Conservation (phyloP, 306 rosid species). For the Inga laurina region DNA sequence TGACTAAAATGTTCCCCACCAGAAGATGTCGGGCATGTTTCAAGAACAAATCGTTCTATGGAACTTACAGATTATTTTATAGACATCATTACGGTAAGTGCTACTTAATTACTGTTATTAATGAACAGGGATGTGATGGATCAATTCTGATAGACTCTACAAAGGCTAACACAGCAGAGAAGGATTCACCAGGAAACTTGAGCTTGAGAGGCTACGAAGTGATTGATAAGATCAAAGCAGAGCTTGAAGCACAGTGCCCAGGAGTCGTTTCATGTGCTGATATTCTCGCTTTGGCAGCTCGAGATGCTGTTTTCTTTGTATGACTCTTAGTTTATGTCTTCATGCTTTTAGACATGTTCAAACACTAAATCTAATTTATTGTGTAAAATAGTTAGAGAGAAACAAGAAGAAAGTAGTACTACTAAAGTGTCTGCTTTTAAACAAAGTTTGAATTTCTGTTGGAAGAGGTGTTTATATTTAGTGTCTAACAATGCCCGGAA, state of each 20-base stretch:
- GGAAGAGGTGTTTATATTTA: too few relatives aligned
- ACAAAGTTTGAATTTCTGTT: too few relatives aligned
- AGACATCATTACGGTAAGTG: background rate
- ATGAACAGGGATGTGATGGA: slow-evolving; percentile 79
- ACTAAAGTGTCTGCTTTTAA: background rate
- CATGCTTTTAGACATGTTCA: background rate
- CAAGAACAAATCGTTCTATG: background rate
- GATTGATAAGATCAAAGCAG: slow-evolving; percentile 73
- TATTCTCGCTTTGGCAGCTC: slow-evolving; percentile 82
- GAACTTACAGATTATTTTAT: background rate
- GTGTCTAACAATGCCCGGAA: too few relatives aligned
- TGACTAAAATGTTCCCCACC: slow-evolving; percentile 32
- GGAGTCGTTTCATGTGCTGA: slow-evolving; percentile 96
- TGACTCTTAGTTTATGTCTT: background rate
- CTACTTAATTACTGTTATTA: background rate
- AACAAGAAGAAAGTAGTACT: background rate
- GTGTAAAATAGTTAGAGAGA: background rate
- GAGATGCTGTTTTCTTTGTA: slow-evolving; percentile 78
- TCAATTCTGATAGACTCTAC: slow-evolving; percentile 83
- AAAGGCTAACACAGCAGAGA: slow-evolving; percentile 71
- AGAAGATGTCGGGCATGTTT: slow-evolving; percentile 16
- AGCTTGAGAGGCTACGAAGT: slow-evolving; percentile 81
- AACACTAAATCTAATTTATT: background rate
- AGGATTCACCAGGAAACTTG: slow-evolving; percentile 89
- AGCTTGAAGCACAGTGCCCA: slow-evolving; percentile 71